Percentiles rank a stretch among this genome's conserved stretches.
Conservation (phyloP, 192 early-diverging fungal genomes). For the Spinellus fusiger region DNA sequence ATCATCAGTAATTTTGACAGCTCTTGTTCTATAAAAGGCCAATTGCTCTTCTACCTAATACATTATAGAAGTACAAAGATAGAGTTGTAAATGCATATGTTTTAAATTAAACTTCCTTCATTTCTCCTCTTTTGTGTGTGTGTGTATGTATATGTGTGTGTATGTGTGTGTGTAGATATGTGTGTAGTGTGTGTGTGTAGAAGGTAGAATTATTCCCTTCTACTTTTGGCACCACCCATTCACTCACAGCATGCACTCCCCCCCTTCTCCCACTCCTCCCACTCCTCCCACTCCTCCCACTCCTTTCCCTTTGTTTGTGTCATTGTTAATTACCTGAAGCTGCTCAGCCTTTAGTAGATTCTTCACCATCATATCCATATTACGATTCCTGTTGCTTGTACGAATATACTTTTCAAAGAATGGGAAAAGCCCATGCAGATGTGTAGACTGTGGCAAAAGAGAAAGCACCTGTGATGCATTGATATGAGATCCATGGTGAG, state of each 20-base stretch:
- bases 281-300: no score
- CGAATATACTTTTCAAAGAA: slow-evolving; percentile 61
- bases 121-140: no score
- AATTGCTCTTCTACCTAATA: slow-evolving; percentile 61
- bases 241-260: no score
- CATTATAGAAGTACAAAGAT: neutral
- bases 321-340: slow-evolving; percentile 50
- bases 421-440: slow-evolving; percentile 35
- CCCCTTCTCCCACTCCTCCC: no score
- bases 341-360: slow-evolving; percentile 65
- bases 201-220: no score
- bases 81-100: neutral
- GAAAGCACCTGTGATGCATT: slow-evolving; percentile 44
- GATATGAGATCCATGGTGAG: slow-evolving; percentile 61
- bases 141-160: no score
- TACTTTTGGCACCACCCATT: no score
- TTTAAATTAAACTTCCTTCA: neutral
- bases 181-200: no score
- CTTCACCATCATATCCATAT: slow-evolving; percentile 63
- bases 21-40: slow-evolving; percentile 46
- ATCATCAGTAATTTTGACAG: slow-evolving; percentile 69
- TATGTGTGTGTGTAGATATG: no score
- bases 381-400: slow-evolving; percentile 52
- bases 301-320: no score
- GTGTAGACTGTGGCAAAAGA: slow-evolving; percentile 20